phyloP scores from a whole-genome alignment of 2,329 filamentous ascomycete genomes.

The Thelonectria olida region DNA sequence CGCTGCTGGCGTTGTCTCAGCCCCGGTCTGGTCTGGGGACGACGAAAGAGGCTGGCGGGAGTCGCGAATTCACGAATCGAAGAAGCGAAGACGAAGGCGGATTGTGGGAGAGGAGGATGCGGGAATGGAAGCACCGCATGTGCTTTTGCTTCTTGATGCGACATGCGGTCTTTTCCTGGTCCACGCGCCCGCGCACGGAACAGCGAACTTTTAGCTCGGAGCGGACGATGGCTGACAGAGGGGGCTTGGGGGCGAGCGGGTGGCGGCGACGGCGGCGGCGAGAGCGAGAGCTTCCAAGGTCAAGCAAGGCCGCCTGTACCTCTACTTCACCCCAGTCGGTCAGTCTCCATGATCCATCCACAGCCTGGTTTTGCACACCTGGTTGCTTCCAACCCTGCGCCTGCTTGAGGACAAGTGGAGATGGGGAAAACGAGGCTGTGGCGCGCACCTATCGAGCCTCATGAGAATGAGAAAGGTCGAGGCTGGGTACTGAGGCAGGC shows the following conservation, averaged over 20 bases:
- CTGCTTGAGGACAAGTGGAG: not conserved
- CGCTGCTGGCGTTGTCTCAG: not conserved
- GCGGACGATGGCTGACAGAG: not conserved
- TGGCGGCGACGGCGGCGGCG: not conserved
- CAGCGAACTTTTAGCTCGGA: constrained; percentile 14
- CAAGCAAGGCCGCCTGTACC: not conserved
- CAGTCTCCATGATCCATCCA: not conserved
- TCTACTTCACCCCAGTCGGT: not conserved
- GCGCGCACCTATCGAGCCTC: not conserved
- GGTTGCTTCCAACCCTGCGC: not conserved
- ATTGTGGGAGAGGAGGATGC: constrained; percentile 7
- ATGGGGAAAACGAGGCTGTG: not conserved
- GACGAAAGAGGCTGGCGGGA: not conserved
- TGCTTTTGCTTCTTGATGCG: constrained; percentile 9
- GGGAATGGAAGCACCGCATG: constrained; percentile 9
- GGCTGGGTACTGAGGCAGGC: not conserved
- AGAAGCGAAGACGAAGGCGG: too few species aligned
- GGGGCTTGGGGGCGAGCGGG: too few species aligned
- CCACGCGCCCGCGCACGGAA: constrained; percentile 15
- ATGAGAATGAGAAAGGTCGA: too few species aligned
- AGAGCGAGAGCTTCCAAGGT: not conserved
- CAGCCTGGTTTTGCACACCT: not conserved
- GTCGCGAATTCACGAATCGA: not conserved
- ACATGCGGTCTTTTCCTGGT: not conserved
- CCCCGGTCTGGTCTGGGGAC: not conserved